Conservation (phyloP, 1,284 basidiomycete species). For the Marasmius sp. region DNA sequence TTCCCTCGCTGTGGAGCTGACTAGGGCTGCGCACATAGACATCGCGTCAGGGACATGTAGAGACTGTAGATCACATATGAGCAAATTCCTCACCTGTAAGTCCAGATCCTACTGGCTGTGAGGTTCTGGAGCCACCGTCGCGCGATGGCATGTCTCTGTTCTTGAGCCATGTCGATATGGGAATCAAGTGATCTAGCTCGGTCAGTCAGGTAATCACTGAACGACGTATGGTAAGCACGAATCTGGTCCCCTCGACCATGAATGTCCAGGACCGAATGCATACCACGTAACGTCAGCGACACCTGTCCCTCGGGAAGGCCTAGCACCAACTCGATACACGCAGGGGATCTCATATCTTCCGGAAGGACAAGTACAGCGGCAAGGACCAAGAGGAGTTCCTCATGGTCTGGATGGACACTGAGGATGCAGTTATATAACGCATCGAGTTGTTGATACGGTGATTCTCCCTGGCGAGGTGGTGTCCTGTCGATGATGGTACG, state of each 20-base stretch:
- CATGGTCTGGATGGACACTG: not conserved
- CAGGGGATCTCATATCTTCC: not conserved
- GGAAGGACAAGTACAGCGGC: too few relatives aligned
- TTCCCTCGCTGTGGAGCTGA: too few relatives aligned
- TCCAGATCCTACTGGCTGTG: too few relatives aligned
- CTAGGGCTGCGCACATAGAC: too few relatives aligned
- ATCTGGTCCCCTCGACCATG: not conserved
- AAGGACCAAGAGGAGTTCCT: not conserved
- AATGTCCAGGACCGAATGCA: not conserved
- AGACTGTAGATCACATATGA: too few relatives aligned
- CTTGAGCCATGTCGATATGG: too few relatives aligned
- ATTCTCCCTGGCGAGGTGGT: not conserved
- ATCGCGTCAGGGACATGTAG: too few relatives aligned
- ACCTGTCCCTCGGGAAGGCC: not conserved
- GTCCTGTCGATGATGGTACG: conserved; percentile 14
- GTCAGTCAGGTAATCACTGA: not conserved
- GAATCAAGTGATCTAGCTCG: too few relatives aligned
- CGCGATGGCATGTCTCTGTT: too few relatives aligned
- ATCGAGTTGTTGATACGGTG: conserved; percentile 25
- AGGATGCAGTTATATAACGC: not conserved
- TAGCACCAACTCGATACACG: not conserved
- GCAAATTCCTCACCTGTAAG: too few relatives aligned
- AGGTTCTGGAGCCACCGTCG: too few relatives aligned
- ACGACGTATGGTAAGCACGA: not conserved
- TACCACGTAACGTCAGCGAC: not conserved